These are phyloP conservation scores for Leccinum rimulosum DNA, from an alignment of 768 basidiomycete genomes.

Conservation along the genomic window DNA sequence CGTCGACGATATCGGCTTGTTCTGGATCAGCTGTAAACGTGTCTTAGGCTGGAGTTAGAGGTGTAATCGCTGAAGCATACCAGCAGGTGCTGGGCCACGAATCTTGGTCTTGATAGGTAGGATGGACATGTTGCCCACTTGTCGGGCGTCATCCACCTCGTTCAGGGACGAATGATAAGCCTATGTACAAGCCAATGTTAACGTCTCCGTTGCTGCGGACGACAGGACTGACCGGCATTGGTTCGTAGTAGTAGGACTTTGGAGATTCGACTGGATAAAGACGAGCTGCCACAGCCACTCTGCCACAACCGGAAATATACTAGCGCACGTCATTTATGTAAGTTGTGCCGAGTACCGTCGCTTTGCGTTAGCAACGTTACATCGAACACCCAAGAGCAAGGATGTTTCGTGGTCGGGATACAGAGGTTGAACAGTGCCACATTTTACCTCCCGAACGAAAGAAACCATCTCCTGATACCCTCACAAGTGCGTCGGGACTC, in stretches of 20 bases:
- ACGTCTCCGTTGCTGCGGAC: neutral
- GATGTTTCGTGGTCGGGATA: constrained; percentile 29
- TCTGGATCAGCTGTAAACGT: constrained; percentile 64
- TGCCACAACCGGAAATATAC: neutral
- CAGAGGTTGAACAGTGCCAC: constrained; percentile 40
- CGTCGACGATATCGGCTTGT: constrained; percentile 88
- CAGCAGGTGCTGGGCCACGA: constrained; percentile 86
- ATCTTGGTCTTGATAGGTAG: constrained; percentile 90
- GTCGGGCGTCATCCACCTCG: constrained; percentile 74
- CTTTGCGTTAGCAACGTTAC: neutral
- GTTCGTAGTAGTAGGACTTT: constrained; percentile 5
- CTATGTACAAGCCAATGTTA: constrained; percentile 39
- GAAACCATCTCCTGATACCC: constrained; percentile 63
- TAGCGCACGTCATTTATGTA: neutral
- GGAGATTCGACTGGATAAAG: constrained; percentile 14
- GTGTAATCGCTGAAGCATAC: constrained; percentile 37
- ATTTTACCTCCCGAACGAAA: constrained; percentile 45
- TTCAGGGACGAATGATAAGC: constrained; percentile 97
- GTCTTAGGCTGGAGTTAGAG: constrained; percentile 12
- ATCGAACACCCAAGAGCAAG: neutral
- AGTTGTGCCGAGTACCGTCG: neutral
- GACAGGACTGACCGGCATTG: constrained; percentile 52
- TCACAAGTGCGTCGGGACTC: constrained; percentile 60
- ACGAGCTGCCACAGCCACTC: constrained; percentile 27
- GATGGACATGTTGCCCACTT: constrained; percentile 87